Evolutionary conservation across 306 rosid species (phyloP).

Genomic region (Carpinus viminea): DNA sequence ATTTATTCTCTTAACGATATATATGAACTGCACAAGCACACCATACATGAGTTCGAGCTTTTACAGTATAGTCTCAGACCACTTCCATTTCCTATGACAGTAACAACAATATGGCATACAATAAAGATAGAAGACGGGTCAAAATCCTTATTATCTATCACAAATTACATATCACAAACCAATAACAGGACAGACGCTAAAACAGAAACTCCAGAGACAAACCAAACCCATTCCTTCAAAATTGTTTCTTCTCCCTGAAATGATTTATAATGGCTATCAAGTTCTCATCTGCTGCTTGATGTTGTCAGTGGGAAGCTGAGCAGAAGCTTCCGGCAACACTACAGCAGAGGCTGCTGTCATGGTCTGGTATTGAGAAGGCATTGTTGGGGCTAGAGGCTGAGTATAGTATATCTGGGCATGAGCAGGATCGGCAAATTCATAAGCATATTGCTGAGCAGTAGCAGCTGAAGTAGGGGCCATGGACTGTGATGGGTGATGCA

Average conservation of each 20-base stretch:
- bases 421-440: conserved; percentile 69
- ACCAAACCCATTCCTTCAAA: conserved; percentile 69
- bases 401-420: conserved; percentile 80
- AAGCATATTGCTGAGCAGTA: conserved; percentile 48
- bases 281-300: conserved; percentile 85
- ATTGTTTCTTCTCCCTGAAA: conserved; percentile 60
- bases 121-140: conserved; percentile 45
- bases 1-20: conserved; percentile 52
- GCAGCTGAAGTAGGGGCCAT: conserved; percentile 54
- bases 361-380: conserved; percentile 89
- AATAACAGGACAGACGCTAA: conserved; percentile 51
- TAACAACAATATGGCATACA: conserved; percentile 52
- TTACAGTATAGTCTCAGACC: conserved; percentile 87
- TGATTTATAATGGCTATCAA: conserved; percentile 59
- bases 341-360: conserved; percentile 61
- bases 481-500: conserved; percentile 86
- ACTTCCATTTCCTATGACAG: conserved; percentile 65
- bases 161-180: conserved; percentile 77
- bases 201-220: conserved; percentile 44
- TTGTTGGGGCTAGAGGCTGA: conserved; percentile 67
- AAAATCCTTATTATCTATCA: conserved; percentile 74
- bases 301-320: conserved; percentile 68
- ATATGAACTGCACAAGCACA: conserved; percentile 66
- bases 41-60: conserved; percentile 58
- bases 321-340: conserved; percentile 56